phyloP scores from a whole-genome alignment of 2,329 filamentous ascomycete genomes.

The Fusarium nanum region DNA sequence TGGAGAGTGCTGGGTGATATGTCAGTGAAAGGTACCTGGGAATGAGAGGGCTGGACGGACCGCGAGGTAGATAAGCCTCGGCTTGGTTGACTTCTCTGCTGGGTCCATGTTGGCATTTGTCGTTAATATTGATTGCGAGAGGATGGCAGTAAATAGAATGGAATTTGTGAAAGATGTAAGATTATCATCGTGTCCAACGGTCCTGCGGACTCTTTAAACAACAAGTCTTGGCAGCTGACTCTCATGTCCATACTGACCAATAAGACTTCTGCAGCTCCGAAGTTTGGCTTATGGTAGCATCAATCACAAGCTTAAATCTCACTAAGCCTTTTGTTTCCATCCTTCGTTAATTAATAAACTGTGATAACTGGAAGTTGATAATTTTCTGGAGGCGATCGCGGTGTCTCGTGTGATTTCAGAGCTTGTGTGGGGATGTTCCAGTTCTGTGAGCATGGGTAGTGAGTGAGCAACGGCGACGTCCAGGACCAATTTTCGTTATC shows the following conservation, averaged over 20 bases:
- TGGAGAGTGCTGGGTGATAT: neutral
- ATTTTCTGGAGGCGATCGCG: too few relatives aligned
- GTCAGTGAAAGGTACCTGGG: fast-evolving
- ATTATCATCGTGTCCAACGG: neutral
- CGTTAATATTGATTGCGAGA: neutral
- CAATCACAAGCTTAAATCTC: neutral
- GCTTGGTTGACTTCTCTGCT: neutral
- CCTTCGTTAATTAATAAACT: fast-evolving
- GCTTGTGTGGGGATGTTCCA: too few relatives aligned
- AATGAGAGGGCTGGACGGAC: fast-evolving
- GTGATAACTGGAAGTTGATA: too few relatives aligned
- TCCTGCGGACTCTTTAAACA: neutral
- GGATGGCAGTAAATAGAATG: fast-evolving
- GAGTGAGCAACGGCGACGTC: too few relatives aligned
- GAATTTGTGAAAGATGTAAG: neutral
- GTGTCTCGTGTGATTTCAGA: too few relatives aligned
- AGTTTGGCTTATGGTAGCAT: neutral
- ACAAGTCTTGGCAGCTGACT: neutral
- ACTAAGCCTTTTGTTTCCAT: fast-evolving
- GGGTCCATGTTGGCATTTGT: neutral
- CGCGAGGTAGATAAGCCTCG: neutral
- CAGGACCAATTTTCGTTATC: too few relatives aligned
- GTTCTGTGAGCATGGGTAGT: too few relatives aligned
- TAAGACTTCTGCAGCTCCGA: fast-evolving
- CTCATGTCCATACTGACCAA: neutral